Evolutionary conservation across 352 stramenopile species (phyloP), one percentile per base, ranked within the genome.

Genomic region (Phytophthora uliginosa): DNA sequence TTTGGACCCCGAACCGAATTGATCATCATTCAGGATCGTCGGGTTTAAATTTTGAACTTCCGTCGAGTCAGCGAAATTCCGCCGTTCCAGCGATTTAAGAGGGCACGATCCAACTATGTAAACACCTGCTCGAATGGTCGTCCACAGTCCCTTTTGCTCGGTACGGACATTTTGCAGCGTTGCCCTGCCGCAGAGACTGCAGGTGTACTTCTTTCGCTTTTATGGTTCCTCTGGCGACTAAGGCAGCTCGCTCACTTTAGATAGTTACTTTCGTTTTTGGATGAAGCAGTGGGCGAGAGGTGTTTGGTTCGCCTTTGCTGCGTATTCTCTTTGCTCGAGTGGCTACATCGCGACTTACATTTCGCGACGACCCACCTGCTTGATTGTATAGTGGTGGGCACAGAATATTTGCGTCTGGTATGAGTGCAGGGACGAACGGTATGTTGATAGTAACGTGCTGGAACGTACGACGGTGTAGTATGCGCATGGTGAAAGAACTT

Each of bases 11-110:
- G 8, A 24, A 9, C 54, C 26, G 40, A 51, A 70, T 58, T 63
- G 47, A 42, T 69, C 61, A 69, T 70, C 63, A 36, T 42, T 63
- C 3, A 63, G 10, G 54, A 70, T 58, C 2, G 28, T 60, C 53
- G 62, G 52, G 47, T 50, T 51, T 59, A 24, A 12, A 52, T 17
- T 10, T 55, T 24, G 9, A 12, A 6, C 12, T 51, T 51, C 18
- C 17, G 17, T 22, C 18, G 18, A 24, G 13, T 0, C 22, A 12
- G n/a, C 15, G 18, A 63, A 36, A 59, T 45, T 63, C 34, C 34
- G n/a, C 0, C 28, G 53, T 5, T 63, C 15, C 7, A 63, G 54
- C 1, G 59, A 40, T n/a, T 58, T 15, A 33, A 63, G n/a, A 8
- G 63, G 54, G 26, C 42, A 67, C n/a, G n/a, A 13, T 8, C 50